A percentile compares a stretch with the other conserved stretches of the same genome.
Conservation (phyloP, 1,139 yeast genomes). For the Geotrichum aggregatum region DNA sequence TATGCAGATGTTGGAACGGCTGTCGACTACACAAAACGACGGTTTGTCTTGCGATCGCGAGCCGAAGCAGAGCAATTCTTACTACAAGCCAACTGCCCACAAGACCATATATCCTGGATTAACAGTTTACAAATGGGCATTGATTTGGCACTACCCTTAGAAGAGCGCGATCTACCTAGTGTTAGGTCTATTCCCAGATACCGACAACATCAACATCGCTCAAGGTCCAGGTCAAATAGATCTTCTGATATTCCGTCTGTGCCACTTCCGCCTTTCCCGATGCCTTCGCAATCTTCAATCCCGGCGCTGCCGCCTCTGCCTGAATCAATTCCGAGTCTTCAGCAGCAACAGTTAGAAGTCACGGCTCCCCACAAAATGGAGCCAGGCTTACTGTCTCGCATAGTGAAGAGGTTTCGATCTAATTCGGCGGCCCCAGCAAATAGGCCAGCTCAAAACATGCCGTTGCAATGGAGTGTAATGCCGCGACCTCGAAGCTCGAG, state of each 20-base stretch:
- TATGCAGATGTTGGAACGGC: constrained; percentile 68
- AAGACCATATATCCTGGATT: constrained; percentile 64
- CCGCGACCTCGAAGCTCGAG: too few species aligned
- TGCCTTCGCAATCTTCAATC: constrained; percentile 3
- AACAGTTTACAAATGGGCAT: constrained; percentile 41
- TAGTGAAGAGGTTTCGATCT: neutral
- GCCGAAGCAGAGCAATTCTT: constrained; percentile 66
- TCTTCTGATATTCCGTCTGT: constrained; percentile 13
- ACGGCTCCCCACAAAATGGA: too few species aligned
- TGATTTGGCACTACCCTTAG: constrained; percentile 42
- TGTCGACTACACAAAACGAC: constrained; percentile 58
- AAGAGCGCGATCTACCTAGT: constrained; percentile 40
- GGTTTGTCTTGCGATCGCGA: constrained; percentile 56
- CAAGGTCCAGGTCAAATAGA: too few species aligned
- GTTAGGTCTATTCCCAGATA: constrained; percentile 37
- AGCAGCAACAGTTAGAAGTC: too few species aligned
- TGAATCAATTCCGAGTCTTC: too few species aligned
- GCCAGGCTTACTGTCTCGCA: neutral
- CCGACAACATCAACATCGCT: constrained; percentile 25
- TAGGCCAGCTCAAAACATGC: too few species aligned
- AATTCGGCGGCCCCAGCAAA: neutral
- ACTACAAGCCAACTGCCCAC: constrained; percentile 48
- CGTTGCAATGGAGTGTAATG: too few species aligned
- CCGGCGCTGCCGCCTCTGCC: too few species aligned
- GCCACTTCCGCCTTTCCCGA: constrained; percentile 7